These are phyloP conservation scores for Backusella westeae DNA, from an alignment of 192 early-diverging fungal species.

Conservation along the genomic window DNA sequence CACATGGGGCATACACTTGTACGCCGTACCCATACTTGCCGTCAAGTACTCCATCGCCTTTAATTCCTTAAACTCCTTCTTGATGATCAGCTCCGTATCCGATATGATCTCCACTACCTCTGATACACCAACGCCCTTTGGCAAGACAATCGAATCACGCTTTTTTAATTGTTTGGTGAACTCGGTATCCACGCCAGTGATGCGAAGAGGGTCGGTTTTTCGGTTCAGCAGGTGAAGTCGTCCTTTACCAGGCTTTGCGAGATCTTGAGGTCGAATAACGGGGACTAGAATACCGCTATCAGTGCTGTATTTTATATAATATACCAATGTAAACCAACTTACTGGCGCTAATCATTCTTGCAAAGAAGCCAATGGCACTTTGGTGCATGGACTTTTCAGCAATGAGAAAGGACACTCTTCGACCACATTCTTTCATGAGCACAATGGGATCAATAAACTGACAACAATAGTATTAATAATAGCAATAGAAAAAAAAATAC, in stretches of 20 bases:
- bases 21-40: constrained; percentile 51
- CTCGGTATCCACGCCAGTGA: constrained; percentile 66
- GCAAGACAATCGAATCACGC: constrained; percentile 63
- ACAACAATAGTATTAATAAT: neutral
- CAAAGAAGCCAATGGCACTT: constrained; percentile 81
- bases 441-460: constrained; percentile 95
- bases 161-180: constrained; percentile 68
- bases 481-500: neutral
- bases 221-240: constrained; percentile 65
- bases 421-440: constrained; percentile 75
- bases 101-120: constrained; percentile 78
- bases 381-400: constrained; percentile 90
- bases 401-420: constrained; percentile 75
- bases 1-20: constrained; percentile 77
- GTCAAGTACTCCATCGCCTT: constrained; percentile 65
- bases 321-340: constrained; percentile 17
- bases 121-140: constrained; percentile 55
- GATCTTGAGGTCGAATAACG: constrained; percentile 91
- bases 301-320: neutral
- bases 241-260: constrained; percentile 72
- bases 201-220: constrained; percentile 63
- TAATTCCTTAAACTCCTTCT: constrained; percentile 72
- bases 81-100: constrained; percentile 78
- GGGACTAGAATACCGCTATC: constrained; percentile 57
- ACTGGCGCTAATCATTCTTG: constrained; percentile 74